phyloP scores from a whole-genome alignment of 768 basidiomycete species.

The Dioszegia hungarica region DNA sequence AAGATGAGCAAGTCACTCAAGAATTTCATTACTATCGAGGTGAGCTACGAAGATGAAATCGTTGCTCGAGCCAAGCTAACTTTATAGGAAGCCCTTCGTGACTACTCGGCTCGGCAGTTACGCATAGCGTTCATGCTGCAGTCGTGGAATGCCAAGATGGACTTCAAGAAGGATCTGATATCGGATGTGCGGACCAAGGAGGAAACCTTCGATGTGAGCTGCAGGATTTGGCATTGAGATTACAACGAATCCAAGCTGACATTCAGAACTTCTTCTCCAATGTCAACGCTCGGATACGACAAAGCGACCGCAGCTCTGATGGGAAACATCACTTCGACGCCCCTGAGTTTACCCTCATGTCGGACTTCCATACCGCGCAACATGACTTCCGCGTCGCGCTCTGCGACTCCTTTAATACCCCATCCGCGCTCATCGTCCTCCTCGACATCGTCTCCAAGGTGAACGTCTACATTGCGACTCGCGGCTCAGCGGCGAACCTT shows the following conservation, averaged over 20 bases:
- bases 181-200: slow-evolving; percentile 84
- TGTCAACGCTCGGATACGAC: slow-evolving; percentile 72
- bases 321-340: slow-evolving; percentile 51
- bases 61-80: neutral
- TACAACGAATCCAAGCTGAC: neutral
- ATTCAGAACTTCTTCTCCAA: slow-evolving; percentile 86
- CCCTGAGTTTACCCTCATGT: slow-evolving; percentile 65
- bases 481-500: slow-evolving; percentile 52
- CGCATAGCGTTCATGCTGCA: slow-evolving; percentile 86
- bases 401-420: slow-evolving; percentile 97
- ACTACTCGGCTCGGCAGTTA: slow-evolving; percentile 78
- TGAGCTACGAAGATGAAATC: no score
- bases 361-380: slow-evolving; percentile 72
- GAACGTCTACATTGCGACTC: slow-evolving; percentile 70
- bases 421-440: slow-evolving; percentile 68
- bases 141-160: slow-evolving; percentile 85
- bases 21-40: slow-evolving; percentile 90
- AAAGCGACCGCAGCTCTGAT: slow-evolving; percentile 49
- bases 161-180: slow-evolving; percentile 82
- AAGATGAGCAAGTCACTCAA: slow-evolving; percentile 99
- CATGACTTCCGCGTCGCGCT: slow-evolving; percentile 74
- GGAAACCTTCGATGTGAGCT: slow-evolving; percentile 71
- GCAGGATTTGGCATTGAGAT: no score
- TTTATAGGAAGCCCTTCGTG: slow-evolving; percentile 73
- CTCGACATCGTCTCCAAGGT: slow-evolving; percentile 76